Percentiles rank a stretch among this genome's conserved stretches.
These are phyloP conservation scores for Zymoseptoria pseudotritici DNA, from an alignment of 2,329 filamentous ascomycete species.

Conservation along the genomic window DNA sequence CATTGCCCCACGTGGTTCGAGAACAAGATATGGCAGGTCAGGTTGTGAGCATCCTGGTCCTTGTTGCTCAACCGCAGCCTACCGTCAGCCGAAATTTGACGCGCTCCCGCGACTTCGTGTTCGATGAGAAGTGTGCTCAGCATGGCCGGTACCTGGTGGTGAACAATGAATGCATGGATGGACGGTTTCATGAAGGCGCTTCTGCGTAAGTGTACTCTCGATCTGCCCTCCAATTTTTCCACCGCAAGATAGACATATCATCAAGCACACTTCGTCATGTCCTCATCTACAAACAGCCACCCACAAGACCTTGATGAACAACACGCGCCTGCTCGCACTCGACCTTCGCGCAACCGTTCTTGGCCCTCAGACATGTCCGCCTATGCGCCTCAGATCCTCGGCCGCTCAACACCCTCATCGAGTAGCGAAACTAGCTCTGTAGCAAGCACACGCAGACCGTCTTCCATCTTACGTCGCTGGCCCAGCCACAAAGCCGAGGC, in stretches of 20 bases:
- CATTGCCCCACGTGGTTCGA: not conserved
- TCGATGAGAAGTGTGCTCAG: not conserved
- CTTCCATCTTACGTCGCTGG: not conserved
- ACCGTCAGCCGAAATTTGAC: not conserved
- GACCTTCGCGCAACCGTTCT: not conserved
- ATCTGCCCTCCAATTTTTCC: not conserved
- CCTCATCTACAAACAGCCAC: not conserved
- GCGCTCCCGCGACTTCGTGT: not conserved
- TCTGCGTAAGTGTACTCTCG: not conserved
- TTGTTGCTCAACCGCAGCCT: not conserved
- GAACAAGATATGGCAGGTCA: no score
- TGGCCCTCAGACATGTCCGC: conserved; percentile 1
- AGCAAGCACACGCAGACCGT: not conserved
- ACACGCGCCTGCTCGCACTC: not conserved
- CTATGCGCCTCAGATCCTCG: not conserved
- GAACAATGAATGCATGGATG: not conserved
- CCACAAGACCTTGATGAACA: not conserved
- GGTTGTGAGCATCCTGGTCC: not conserved
- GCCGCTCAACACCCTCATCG: not conserved
- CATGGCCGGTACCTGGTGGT: not conserved
- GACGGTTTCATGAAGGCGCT: not conserved
- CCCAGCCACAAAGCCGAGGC: conserved; percentile 6
- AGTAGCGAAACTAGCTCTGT: conserved; percentile 2
- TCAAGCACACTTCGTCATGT: not conserved
- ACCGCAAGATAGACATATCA: not conserved